Evolutionary conservation across 495 filamentous ascomycete genomes (phyloP), one percentile per base, ranked within the genome.

Genomic region (Lepidopterella palustris): DNA sequence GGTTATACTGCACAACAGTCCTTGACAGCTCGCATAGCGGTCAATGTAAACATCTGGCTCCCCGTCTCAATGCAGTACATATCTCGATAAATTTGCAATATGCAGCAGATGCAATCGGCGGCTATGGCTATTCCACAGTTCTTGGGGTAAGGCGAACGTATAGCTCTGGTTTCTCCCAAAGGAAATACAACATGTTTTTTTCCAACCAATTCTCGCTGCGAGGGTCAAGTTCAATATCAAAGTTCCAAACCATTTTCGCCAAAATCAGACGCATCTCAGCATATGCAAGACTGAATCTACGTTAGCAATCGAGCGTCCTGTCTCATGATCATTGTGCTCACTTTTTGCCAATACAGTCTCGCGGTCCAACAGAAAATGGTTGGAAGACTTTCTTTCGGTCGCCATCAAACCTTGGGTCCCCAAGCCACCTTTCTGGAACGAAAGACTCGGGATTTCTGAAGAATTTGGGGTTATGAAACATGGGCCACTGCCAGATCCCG

Each of bases 271-370:
- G 27, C 54, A 59, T 51, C 25, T 65, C 63, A 1, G 63, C 63
- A 40, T 58, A 59, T 11, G 63, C 63, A 2, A 65, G 24, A 26
- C 54, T 61, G 15, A 55, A 31, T 4, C 21, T 15, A 51, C 18
- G 10, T 42, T 51, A 50, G n/a, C 4, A 49, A 5, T 51, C 27
- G 32, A 8, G 8, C 6, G 31, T n/a, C 23, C 45, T 15, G n/a
- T 29, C 29, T 47, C 47, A 27, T 49, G 65, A 70, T 28, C 68
- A 59, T 32, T 35, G 68, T 35, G 76, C 80, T 68, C 67, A 84
- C 80, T 78, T 80, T 64, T 73, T 71, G 28, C 84, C 84, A 35
- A 85, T 72, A 57, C 84, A 87, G 62, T 84, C 81, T 20, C 85
- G 69, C 1, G 79, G 75, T 0, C 85, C 84, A 26, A 79, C 24